phyloP scores from a whole-genome alignment of 768 basidiomycete genomes.

The Tulasnella sp. region DNA sequence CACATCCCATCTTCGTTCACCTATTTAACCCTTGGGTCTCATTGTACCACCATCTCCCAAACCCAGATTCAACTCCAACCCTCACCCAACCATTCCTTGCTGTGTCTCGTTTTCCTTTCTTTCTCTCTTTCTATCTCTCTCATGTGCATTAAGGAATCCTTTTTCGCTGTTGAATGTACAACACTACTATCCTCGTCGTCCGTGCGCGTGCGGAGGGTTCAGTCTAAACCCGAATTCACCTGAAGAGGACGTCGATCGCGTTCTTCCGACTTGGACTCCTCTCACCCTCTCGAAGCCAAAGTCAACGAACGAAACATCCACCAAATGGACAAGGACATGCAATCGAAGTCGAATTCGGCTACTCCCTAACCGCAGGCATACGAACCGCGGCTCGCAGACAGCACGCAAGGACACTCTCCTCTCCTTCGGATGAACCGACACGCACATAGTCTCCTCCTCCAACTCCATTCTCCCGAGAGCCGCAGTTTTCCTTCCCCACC shows the following conservation, averaged over 20 bases:
- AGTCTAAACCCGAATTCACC: not conserved
- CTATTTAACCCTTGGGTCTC: not conserved
- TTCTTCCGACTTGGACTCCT: not conserved
- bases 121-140: not conserved
- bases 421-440: not conserved
- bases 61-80: not conserved
- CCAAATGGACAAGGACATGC: not conserved
- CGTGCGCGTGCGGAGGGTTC: not conserved
- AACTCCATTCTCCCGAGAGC: too few relatives aligned
- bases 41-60: not conserved
- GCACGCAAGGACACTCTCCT: not conserved
- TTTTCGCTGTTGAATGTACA: not conserved
- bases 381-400: too few relatives aligned
- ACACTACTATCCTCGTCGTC: not conserved
- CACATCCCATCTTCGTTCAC: too few relatives aligned
- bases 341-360: not conserved
- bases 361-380: too few relatives aligned
- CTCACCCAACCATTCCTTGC: not conserved
- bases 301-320: not conserved
- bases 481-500: too few relatives aligned
- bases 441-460: too few relatives aligned
- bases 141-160: not conserved
- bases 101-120: not conserved
- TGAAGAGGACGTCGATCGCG: not conserved
- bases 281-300: not conserved